Evolutionary conservation across 2,329 filamentous ascomycete genomes (phyloP), one percentile per base, ranked within the genome.

Genomic region (Fusarium sarcochroum): DNA sequence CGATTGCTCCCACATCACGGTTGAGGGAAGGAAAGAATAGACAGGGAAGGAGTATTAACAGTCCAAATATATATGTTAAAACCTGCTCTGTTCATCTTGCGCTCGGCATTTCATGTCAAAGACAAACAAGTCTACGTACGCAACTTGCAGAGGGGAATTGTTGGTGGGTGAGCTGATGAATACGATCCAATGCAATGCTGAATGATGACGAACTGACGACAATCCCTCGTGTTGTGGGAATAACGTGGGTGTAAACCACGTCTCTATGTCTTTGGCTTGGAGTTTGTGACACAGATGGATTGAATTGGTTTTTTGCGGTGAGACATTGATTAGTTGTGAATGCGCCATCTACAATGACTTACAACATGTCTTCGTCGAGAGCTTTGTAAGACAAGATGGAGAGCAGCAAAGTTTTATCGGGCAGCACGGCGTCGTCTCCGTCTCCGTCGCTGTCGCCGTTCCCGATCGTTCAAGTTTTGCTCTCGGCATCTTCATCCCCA

Each of bases 161-260:
- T 44, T 55, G 18, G 48, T 46, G 50, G 41, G 34, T 69, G 66
- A 62, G 37, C 27, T 61, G 48, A 58, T 66, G 55, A 37, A 57
- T 53, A 40, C 45, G 45, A 37, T 34, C 6, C 35, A n/a, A 38
- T 34, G 11, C 35, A n/a, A 38, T 38, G 30, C 17, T 45, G 48
- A n/a, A 54, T 69, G 66, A 69, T 69, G 66, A 55, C 52, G 41
- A 53, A 40, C 56, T 63, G 58, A 68, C 66, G 56, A 48, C 51
- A 42, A 51, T 34, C 25, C 9, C 41, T 54, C 48, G 52, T 66
- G 51, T 63, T 42, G 47, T 54, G 61, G 27, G 37, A 47, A 58
- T 57, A 66, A 58, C 57, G 30, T 46, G 49, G 61, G 46, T 18
- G 46, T 41, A 47, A 41, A 21, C 23, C 21, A 40, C 23, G 18